Percentiles rank a stretch among this genome's conserved stretches.
phyloP scores from a whole-genome alignment of 139 green algal genomes.

The Diplosphaera chodatii region DNA sequence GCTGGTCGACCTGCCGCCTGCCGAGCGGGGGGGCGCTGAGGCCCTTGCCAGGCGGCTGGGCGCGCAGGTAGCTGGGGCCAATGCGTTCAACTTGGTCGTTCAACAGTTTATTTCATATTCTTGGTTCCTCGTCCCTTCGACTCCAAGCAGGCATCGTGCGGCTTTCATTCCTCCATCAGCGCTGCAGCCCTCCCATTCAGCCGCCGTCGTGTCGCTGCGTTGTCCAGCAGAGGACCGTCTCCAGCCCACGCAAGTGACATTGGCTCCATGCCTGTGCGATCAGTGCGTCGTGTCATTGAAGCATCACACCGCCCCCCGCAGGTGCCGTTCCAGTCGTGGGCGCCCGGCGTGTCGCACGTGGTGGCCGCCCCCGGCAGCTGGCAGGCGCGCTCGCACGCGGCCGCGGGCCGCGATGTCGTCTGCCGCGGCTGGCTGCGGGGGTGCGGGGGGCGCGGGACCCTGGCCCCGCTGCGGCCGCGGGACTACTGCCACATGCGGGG shows the following conservation, averaged over 20 bases:
- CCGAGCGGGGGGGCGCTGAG: neutral
- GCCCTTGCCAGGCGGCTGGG: constrained; percentile 6
- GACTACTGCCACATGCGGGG: constrained; percentile 4
- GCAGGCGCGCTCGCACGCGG: neutral
- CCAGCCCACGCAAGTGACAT: too few species aligned
- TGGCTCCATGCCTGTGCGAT: too few species aligned
- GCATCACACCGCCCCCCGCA: neutral
- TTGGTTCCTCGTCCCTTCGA: too few species aligned
- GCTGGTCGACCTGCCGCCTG: constrained; percentile 9
- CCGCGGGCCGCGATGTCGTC: constrained; percentile 8
- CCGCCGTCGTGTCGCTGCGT: too few species aligned
- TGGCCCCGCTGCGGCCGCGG: constrained; percentile 6
- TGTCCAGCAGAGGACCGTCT: too few species aligned
- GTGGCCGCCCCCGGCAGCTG: constrained; percentile 1
- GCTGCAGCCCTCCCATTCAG: too few species aligned
- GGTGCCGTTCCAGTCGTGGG: constrained; percentile 11
- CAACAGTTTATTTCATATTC: too few species aligned
- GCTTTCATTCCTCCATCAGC: too few species aligned
- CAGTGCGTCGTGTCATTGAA: too few species aligned
- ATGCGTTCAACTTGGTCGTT: too few species aligned
- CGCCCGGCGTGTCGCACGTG: constrained; percentile 10
- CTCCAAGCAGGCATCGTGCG: too few species aligned
- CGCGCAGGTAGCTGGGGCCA: constrained; percentile 1
- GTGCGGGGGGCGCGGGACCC: neutral
- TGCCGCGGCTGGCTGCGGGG: constrained; percentile 15